Base-by-base conservation (phyloP, 371 early-diverging fungal genomes). In the Blastocladiella emersonii region DNA sequence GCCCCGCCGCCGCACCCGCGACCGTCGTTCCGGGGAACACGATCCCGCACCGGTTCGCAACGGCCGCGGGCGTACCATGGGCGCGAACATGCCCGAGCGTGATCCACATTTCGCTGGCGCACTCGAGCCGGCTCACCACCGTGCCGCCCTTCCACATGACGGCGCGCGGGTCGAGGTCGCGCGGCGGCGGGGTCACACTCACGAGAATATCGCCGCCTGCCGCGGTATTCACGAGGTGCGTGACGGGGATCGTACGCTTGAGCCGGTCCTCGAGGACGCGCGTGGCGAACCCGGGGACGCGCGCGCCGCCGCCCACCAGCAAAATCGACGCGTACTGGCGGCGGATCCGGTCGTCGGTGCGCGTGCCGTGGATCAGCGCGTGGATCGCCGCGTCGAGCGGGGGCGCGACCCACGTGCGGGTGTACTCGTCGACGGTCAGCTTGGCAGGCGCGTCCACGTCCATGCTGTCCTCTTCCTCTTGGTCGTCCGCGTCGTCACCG, bases 91-190 rank as follows among this genome's bases (percentile, higher is more conserved):
- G 92, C 34, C 71, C 64, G 25, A 66, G 56, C 1, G 81, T 80
- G 44, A 93, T 80, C 90, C 90, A 92, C 78, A 90, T 72, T 30
- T 93, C 92, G 43, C 77, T 80, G 2, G 86, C 81, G 41, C 78
- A 76, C 34, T 93, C 94, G 30, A 93, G 73, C 63, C 87, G 81
- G 62, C 81, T 78, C 61, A 91, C 71, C 6, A 93, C 91, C 6
- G 88, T 80, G 0, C 80, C 93, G 3, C 94, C 94, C 68, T 93
- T 93, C 94, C 93, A 93, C 12, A 85, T 84, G 57, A 93, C 66
- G 48, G 88, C 69, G n/a, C 89, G 75, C 10, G 91, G 88, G 62
- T 93, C 93, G 57, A 93, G 71, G 60, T 93, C 92, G 34, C 91
- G 77, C 12, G 93, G 92, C 8, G 89, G 80, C 7, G 86, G 85